phyloP scores from a whole-genome alignment of 805 yeast genomes.

The Cyberlindnera misumaiensis region DNA sequence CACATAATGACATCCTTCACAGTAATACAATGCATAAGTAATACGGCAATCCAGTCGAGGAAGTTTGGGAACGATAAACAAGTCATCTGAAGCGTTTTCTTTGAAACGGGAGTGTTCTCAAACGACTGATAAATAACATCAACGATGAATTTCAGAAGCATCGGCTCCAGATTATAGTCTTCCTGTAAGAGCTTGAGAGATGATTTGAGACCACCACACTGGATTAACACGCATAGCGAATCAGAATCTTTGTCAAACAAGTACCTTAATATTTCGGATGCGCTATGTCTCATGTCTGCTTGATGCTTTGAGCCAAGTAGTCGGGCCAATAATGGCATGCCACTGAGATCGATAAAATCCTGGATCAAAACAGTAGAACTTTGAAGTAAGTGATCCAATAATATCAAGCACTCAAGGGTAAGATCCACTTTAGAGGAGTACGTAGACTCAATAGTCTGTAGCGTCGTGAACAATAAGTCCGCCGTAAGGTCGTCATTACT shows the following conservation, averaged over 20 bases:
- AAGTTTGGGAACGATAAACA: conserved; percentile 32
- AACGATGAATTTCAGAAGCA: conserved; percentile 32
- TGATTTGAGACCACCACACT: conserved; percentile 38
- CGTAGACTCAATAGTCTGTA: not conserved
- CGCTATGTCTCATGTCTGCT: not conserved
- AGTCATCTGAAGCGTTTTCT: conserved; percentile 35
- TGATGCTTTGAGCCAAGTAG: conserved; percentile 3
- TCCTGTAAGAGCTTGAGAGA: conserved; percentile 38
- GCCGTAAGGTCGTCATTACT: not conserved
- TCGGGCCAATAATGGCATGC: conserved; percentile 8
- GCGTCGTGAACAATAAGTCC: not conserved
- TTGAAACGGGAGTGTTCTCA: conserved; percentile 31
- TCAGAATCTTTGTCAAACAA: conserved; percentile 22
- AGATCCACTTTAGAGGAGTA: not conserved
- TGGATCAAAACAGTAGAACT: not conserved
- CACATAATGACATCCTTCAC: conserved; percentile 9
- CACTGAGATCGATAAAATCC: conserved; percentile 17
- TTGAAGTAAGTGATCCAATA: conserved; percentile 1
- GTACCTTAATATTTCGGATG: conserved; percentile 5
- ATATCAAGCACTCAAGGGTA: not conserved
- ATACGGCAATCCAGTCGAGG: conserved; percentile 34
- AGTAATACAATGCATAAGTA: conserved; percentile 25
- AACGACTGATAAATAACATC: conserved; percentile 31
- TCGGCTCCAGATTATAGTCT: conserved; percentile 34
- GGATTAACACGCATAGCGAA: conserved; percentile 34